Conservation (phyloP, 148 eudicot species). For the Silene latifolia region DNA sequence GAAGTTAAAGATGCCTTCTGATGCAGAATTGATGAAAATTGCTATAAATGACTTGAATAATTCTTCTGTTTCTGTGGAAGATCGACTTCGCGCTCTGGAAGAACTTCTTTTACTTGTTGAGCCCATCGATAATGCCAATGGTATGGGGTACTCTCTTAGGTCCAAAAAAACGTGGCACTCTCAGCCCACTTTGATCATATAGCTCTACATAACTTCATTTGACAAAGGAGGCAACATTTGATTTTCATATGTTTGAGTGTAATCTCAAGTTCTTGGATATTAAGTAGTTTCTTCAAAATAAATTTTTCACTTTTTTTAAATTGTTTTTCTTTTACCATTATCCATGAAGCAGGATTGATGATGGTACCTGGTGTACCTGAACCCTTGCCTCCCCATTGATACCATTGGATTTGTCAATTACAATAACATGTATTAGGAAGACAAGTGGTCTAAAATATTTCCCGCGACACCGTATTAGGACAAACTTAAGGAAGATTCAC, state of each 20-base stretch:
- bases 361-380: no score
- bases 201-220: neutral
- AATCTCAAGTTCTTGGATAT: neutral
- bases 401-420: neutral
- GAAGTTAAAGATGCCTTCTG: constrained; percentile 77
- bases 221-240: neutral
- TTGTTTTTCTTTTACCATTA: neutral
- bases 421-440: neutral
- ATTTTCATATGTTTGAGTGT: neutral
- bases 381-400: neutral
- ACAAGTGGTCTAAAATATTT: neutral
- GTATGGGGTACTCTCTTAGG: constrained; percentile 32
- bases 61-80: constrained; percentile 63
- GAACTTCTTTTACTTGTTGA: constrained; percentile 88
- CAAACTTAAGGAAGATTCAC: no score
- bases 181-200: neutral
- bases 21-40: constrained; percentile 79
- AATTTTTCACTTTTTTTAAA: neutral
- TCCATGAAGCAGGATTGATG: neutral
- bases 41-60: constrained; percentile 84
- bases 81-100: constrained; percentile 66
- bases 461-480: no score
- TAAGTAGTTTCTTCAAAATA: neutral
- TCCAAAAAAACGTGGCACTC: neutral
- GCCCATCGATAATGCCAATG: constrained; percentile 90